phyloP scores from a whole-genome alignment of 768 basidiomycete genomes.

The Galerina marginata region DNA sequence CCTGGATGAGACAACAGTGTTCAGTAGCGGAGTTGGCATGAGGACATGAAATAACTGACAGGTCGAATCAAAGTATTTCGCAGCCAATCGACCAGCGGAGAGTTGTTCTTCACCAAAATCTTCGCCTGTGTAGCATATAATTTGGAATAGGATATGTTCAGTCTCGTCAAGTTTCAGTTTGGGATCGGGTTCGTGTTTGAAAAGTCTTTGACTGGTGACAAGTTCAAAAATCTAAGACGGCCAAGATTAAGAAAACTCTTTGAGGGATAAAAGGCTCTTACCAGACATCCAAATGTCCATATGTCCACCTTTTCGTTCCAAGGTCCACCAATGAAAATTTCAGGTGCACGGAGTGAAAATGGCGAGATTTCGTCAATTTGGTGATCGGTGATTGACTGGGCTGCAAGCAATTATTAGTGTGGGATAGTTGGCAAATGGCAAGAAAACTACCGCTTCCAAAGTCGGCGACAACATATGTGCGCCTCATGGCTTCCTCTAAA shows the following conservation, averaged over 20 bases:
- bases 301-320: constrained; percentile 36
- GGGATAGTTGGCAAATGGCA: neutral
- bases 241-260: too few species aligned
- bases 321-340: constrained; percentile 29
- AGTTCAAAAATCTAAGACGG: constrained; percentile 22
- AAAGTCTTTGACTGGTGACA: constrained; percentile 14
- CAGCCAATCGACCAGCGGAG: neutral
- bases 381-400: constrained; percentile 3
- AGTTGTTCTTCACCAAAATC: neutral
- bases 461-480: constrained; percentile 31
- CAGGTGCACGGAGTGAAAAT: constrained; percentile 31
- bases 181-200: constrained; percentile 13
- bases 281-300: constrained; percentile 38
- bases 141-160: neutral
- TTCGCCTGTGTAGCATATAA: neutral
- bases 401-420: neutral
- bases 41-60: neutral
- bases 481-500: constrained; percentile 22
- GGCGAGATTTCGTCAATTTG: constrained; percentile 27
- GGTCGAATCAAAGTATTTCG: neutral
- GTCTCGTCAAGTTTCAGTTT: neutral
- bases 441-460: constrained; percentile 29
- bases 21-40: neutral
- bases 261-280: constrained; percentile 7
- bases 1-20: constrained; percentile 12